Base-by-base conservation (phyloP, 495 filamentous ascomycete species). In the Penicillium atrosanguineum region DNA sequence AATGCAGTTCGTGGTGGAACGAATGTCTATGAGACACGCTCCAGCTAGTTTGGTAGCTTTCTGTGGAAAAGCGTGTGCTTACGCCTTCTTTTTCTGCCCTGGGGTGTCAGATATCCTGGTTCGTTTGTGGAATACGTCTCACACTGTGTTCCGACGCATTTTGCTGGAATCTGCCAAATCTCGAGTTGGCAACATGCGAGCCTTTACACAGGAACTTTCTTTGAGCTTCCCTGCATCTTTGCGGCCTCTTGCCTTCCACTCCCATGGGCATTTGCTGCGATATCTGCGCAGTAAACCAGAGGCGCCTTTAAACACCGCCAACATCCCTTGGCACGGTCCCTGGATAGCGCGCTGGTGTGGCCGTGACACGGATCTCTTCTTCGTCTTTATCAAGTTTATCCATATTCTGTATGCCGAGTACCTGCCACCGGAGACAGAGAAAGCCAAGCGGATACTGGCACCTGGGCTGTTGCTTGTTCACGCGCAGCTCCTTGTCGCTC, bases 1-100 rank as follows among this genome's bases (percentile, higher is more conserved):
- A 60, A 90, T 97, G 84, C 76, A 83, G 9, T 86, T 95, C 52
- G 89, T 94, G 29, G 88, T 96, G 6, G 91, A 97, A 52, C 91
- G 91, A 62, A 89, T 97, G 88, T 92, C 89, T 7, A 74, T 91
- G 58, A 83, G 90, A 61, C 86, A 89, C 62, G 89, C 91, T n/a
- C 89, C 94, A n/a, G 84, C 89, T 36, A 95, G 89, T 63, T 69
- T 97, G 53, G 91, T 97, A 43, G 85, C 87, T 29, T 98, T 96
- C 71, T 94, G 90, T 63, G 94, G 93, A 46, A 97, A 95, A 69
- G 90, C 91, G 15, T 88, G 86, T 60, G 94, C 94, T 8, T 97
- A 96, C 69, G 94, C 94, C 31, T 98, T 96, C 70, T 95, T 94
- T 65, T 97, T 96, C 67, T 94, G 90, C 37, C 88, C 91, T 0